Evolutionary conservation across 2,329 filamentous ascomycete species (phyloP), one percentile per base, ranked within the genome.

Genomic region (Aureobasidium sp.): DNA sequence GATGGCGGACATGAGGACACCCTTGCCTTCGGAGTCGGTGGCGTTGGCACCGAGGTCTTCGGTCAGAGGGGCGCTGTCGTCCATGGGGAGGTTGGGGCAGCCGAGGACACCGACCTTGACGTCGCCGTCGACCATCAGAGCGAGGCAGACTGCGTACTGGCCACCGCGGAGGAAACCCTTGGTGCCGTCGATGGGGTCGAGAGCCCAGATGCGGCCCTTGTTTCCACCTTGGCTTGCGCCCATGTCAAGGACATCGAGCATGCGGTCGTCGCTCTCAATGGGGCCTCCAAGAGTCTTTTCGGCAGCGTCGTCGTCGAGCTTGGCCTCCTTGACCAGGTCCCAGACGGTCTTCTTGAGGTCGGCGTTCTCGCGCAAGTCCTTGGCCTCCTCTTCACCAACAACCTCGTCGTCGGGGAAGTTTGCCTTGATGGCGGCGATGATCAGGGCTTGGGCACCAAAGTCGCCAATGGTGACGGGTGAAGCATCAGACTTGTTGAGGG

Each of bases 391-490:
- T 75, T 99, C 94, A 66, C 89, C 94, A 43, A 99, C 90, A 64
- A 99, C 89, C 73, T 90, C 87, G 71, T 99, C 94, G 37, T 84
- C 71, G 19, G 94, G 94, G 78, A 99, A 99, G 75, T 88, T 90
- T 75, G 89, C 84, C 75, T 87, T 86, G 67, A 99, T 86, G 29
- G 93, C 93, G 61, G 86, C 82, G 70, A 97, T 96, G 75, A 99
- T 96, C 66, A 99, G 84, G 33, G 94, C 92, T 78, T 99, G 94
- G 38, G 94, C 95, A 70, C 94, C 94, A 74, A 96, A 97, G 78
- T 99, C 94, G 73, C 93, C 94, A 68, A 97, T 94, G 19, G 94
- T 99, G 69, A 99, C 94, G 65, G 94, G 94, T 10, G 92, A 96
- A 72, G 90, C 90, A 80, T 99, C 94, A 74, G 90, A 87, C 79